phyloP scores from a whole-genome alignment of 2,329 filamentous ascomycete genomes.

The Paraphaeosphaeria minitans region DNA sequence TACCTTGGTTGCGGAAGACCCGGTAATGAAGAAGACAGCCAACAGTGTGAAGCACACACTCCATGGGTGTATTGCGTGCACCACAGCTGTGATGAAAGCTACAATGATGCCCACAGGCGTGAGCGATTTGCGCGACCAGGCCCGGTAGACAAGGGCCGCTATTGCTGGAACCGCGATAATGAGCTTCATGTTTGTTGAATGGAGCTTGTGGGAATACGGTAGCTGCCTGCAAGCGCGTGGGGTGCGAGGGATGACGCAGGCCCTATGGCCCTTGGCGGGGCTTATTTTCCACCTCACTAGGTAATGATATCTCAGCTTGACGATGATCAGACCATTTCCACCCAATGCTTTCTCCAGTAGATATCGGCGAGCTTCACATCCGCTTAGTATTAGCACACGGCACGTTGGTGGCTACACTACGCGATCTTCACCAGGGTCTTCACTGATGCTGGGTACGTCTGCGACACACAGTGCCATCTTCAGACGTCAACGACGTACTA shows the following conservation, averaged over 20 bases:
- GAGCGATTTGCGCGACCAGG: slow-evolving; percentile 62
- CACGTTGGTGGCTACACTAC: background rate
- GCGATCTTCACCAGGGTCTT: slow-evolving; percentile 1
- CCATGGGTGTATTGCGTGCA: slow-evolving; percentile 92
- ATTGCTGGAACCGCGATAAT: slow-evolving; percentile 40
- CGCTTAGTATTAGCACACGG: background rate
- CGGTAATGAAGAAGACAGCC: slow-evolving; percentile 83
- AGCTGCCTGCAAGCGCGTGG: background rate
- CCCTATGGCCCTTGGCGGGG: slow-evolving; percentile 1
- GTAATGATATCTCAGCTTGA: background rate
- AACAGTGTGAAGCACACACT: slow-evolving; percentile 87
- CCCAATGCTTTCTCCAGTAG: background rate
- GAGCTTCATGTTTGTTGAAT: slow-evolving; percentile 32
- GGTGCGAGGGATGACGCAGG: background rate
- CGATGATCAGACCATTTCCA: background rate
- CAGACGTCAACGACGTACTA: background rate
- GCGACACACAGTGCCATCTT: background rate
- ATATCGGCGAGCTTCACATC: background rate
- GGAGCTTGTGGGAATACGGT: slow-evolving; percentile 3
- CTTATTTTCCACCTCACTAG: background rate
- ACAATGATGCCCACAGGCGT: slow-evolving; percentile 76
- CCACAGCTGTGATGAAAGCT: slow-evolving; percentile 73
- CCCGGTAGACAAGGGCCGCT: slow-evolving; percentile 47
- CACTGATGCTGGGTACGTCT: background rate
- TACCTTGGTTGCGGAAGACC: slow-evolving; percentile 83